Percentiles rank a stretch among this genome's conserved stretches.
phyloP scores from a whole-genome alignment of 2,329 filamentous ascomycete species.

The Acephala macrosclerotiorum region DNA sequence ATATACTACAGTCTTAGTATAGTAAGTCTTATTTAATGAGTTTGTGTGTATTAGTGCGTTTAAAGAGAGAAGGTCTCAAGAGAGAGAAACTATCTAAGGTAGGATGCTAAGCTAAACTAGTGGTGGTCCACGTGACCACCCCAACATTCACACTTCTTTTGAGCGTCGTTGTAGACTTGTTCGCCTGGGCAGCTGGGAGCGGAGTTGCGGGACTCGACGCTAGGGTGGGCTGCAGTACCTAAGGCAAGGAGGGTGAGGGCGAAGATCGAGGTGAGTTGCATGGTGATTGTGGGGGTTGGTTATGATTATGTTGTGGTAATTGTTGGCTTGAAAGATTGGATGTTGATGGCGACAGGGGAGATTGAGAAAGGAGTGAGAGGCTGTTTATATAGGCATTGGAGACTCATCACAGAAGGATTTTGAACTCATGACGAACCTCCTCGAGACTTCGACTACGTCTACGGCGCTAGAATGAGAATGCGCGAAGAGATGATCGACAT shows the following conservation, averaged over 20 bases:
- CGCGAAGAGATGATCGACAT: not conserved
- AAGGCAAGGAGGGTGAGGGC: not conserved
- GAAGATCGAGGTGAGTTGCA: constrained; percentile 11
- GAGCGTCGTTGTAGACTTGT: not conserved
- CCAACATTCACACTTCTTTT: not conserved
- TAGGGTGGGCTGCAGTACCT: not conserved
- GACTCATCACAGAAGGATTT: not conserved
- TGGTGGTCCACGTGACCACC: too few species aligned
- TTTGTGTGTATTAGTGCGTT: too few species aligned
- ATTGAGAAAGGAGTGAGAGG: not conserved
- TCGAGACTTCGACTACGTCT: not conserved
- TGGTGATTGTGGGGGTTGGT: not conserved
- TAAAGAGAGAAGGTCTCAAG: too few species aligned
- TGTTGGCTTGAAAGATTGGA: not conserved
- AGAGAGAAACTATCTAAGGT: too few species aligned
- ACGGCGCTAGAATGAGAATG: not conserved
- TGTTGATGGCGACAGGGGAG: not conserved
- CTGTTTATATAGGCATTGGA: not conserved
- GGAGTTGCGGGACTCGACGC: not conserved
- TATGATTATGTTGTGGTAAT: not conserved
- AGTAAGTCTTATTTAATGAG: too few species aligned
- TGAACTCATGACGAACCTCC: not conserved
- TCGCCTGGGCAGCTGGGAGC: constrained; percentile 6
- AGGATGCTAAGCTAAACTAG: too few species aligned
- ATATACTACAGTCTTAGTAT: too few species aligned